Evolutionary conservation across 305 asterid species (phyloP), one percentile per base, ranked within the genome.

Genomic region (Caryopteris hybrid): DNA sequence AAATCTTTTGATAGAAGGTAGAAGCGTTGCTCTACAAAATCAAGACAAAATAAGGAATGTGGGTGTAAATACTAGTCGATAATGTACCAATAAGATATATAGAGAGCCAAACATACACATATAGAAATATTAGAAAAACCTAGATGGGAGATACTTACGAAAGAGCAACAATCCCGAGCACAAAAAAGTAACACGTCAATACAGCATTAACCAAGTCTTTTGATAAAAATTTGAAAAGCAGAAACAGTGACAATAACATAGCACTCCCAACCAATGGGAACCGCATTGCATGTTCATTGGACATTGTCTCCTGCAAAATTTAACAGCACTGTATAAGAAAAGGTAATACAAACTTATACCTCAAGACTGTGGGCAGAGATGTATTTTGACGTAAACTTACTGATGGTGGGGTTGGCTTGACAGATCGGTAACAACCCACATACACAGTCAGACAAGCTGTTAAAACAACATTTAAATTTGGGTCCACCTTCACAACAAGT

Each of bases 171-270:
- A 86, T 89, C 73, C 97, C 99, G 58, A 91, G 99, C 56, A 94
- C 83, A 65, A 91, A 85, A 70, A 94, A 94, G 74, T 94, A 94
- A 84, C 94, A 82, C 20, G 99, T 91, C 74, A 94, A 72, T 18
- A 91, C 99, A 45, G 97, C 95, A 81, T 94, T 94, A 54, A 94
- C 99, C 96, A 91, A 81, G 83, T 94, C 99, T 69, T 94, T 94
- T 5, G 99, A 89, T 18, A 94, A 78, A 75, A 94, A 91, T 80
- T 94, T 94, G 75, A 94, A 94, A 47, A 91, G 97, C 55, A 94
- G 80, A 88, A 94, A 94, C 72, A 94, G 72, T 14, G 99, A 91
- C 81, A 91, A 72, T 81, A 94, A 83, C 96, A 91, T 82, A 0
- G 97, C 99, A 67, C 99, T 94, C 78, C 97, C 99, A 61, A 94